Evolutionary conservation across 805 yeast genomes (phyloP), one percentile per base, ranked within the genome.

Genomic region (Wickerhamomyces ciferrii): DNA sequence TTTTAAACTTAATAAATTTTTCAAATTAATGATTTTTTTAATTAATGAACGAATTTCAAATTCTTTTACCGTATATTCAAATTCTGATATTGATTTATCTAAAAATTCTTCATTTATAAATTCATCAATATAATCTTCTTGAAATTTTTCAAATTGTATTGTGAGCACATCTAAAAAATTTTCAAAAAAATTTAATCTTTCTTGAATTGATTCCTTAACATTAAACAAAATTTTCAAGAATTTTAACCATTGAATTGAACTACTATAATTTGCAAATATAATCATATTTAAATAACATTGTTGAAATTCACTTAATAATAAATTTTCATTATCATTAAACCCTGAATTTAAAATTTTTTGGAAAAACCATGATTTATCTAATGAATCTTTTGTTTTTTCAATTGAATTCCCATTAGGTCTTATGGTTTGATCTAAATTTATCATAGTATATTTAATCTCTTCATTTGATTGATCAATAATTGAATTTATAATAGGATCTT

Each of bases 281-380:
- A 80, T 54, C 39, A 74, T 67, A 46, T 75, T 65, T 1, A 81
- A 43, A 49, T 71, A 84, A 2, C 75, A 57, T 19, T 82, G 56
- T 52, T 81, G 79, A 7, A 81, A 55, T 54, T 85, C 89, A 2
- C 79, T 79, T 5, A 81, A 49, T 3, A 78, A 50, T 2, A 56
- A 41, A 0, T 55, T 57, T 18, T 39, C 53, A 44, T 59, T 70
- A 20, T 52, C 54, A 21, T 66, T 67, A 38, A 60, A 72, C 13
- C 51, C 48, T 1, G 51, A 44, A 5, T 52, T 42, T 15, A 64
- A 32, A 9, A 72, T 43, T 8, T 76, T 55, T 18, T 63, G 53
- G 14, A 84, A 54, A 53, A 77, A 79, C 82, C 87, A 79, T 1
- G 85, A 69, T 52, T 80, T 78, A 59, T 87, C 92, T 17, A 78